Evolutionary conservation across 2,329 filamentous ascomycete genomes (phyloP), one percentile per base, ranked within the genome.

Genomic region (Diaporthe sp.): DNA sequence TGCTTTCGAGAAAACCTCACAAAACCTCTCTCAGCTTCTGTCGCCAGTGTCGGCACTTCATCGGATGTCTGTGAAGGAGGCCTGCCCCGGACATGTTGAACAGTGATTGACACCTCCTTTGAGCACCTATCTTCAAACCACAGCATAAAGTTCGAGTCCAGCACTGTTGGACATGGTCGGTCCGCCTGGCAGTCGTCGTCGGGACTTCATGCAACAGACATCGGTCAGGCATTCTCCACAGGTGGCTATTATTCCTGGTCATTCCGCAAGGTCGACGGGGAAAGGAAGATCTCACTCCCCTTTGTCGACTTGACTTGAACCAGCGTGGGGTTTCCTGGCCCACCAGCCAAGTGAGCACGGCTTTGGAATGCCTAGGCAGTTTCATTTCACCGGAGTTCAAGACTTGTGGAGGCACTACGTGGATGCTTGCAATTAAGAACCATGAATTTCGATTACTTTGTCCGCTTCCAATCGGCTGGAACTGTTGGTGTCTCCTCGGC

Each of bases 161-260:
- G 63, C 15, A 51, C 3, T 51, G 32, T 66, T n/a, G 63, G 44
- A 3, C n/a, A 66, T n/a, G 63, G 63, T 4, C 44, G 63, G 2
- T 66, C 44, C 6, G n/a, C 63, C 0, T 51, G 63, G 63, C 30
- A 51, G 63, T 66, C 63, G 3, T 37, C 63, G 2, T 32, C 63
- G 8, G 63, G 63, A 17, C n/a, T 50, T 4, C 44, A 66, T 22
- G 47, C 30, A 37, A 51, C 22, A 25, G 44, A 50, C 44, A 25
- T 50, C 22, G 44, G 44, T 12, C 44, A 50, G 44, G 13, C 44
- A 10, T 50, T 50, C 19, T 47, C 44, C 44, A 47, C 44, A 9
- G 63, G 63, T 30, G 63, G 63, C 12, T 66, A 51, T 27, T 66
- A 66, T 37, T 66, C 51, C 44, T 66, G 63, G 63, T 37, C 44